Conservation (phyloP, 345 rosid species). For the Eucalyptus tenuipes region DNA sequence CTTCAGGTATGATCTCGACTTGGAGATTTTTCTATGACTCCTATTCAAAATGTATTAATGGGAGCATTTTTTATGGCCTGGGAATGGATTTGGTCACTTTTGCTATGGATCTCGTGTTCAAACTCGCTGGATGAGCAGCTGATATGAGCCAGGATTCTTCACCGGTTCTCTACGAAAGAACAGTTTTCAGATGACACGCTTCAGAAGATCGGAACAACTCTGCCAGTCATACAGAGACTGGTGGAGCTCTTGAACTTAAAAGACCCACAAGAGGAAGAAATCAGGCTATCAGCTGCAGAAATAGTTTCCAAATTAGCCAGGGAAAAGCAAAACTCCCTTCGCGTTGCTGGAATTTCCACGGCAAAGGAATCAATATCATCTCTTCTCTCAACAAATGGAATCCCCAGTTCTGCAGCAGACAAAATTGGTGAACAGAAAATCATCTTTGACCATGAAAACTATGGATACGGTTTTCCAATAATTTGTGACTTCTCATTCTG, state of each 20-base stretch:
- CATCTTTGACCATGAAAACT: constrained; percentile 21
- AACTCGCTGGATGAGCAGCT: constrained; percentile 70
- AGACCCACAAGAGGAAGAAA: constrained; percentile 66
- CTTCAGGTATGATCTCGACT: constrained; percentile 41
- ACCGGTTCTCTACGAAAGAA: constrained; percentile 20
- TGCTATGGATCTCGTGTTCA: constrained; percentile 55
- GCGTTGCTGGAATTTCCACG: constrained; percentile 60
- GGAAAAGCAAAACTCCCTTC: constrained; percentile 49
- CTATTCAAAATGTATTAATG: constrained; percentile 58
- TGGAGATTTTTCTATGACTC: constrained; percentile 70
- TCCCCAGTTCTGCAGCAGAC: constrained; percentile 31
- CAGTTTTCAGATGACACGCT: constrained; percentile 54
- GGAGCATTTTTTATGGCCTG: constrained; percentile 67
- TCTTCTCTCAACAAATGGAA: constrained; percentile 36
- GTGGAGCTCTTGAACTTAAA: constrained; percentile 85
- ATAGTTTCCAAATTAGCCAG: constrained; percentile 53
- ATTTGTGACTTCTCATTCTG: constrained; percentile 56
- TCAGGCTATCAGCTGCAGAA: constrained; percentile 58
- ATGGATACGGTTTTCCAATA: constrained; percentile 49
- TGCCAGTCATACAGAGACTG: constrained; percentile 44
- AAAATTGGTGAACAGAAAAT: constrained; percentile 39
- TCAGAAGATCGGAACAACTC: constrained; percentile 55
- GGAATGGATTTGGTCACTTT: constrained; percentile 69
- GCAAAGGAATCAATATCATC: constrained; percentile 77
- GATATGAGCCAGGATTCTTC: constrained; percentile 48